Percentiles rank a stretch among this genome's conserved stretches.
phyloP scores from a whole-genome alignment of 163 green algal genomes.

The Chlamydomonas reinhardtii region DNA sequence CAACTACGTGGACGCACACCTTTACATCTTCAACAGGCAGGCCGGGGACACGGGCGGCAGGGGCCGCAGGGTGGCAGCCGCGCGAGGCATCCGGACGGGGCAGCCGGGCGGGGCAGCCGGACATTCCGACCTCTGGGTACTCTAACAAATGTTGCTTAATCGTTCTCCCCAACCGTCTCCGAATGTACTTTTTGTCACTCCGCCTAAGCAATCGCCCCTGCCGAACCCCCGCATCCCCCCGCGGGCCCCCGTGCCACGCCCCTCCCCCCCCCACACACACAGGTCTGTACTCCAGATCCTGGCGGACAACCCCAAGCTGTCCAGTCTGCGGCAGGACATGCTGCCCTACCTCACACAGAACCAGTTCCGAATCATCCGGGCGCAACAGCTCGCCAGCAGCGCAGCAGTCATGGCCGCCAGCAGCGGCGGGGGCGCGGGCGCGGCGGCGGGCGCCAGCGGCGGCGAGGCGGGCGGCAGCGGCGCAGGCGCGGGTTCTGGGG shows the following conservation, averaged over 20 bases:
- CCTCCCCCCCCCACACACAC: background rate
- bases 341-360: conserved; percentile 78
- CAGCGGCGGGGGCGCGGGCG: background rate
- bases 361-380: conserved; percentile 54
- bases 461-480: conserved; percentile 1
- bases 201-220: no score
- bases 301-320: conserved; percentile 52
- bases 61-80: no score
- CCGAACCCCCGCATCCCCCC: no score
- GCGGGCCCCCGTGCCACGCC: no score
- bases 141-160: no score
- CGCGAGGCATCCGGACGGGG: no score
- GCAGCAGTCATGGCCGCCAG: background rate
- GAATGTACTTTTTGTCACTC: no score
- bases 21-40: conserved; percentile 76
- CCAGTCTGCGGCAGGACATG: conserved; percentile 71
- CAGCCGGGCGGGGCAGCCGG: no score
- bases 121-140: no score
- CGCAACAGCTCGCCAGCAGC: conserved; percentile 13
- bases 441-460: background rate
- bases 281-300: conserved; percentile 59
- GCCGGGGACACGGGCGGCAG: no score
- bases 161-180: no score
- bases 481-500: background rate
- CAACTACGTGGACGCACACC: conserved; percentile 74